Base-by-base conservation (phyloP, 2,329 filamentous ascomycete genomes). In the Microsporum canis region DNA sequence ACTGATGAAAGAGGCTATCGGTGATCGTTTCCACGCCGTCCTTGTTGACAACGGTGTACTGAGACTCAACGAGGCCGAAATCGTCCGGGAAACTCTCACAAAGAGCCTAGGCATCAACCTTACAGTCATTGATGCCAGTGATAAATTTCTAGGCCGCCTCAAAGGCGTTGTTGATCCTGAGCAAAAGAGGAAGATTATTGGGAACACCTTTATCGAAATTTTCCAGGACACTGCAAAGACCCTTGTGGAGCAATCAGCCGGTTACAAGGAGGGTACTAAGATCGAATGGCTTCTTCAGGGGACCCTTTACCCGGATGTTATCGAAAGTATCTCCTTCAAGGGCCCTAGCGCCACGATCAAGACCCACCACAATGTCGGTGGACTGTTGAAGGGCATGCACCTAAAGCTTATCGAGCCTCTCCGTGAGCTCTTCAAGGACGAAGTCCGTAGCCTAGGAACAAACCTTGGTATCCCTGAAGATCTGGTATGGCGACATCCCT, bases 221-320 rank as follows among this genome's bases (percentile, higher is more conserved):
- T 96, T 96, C 74, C 87, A 96, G 73, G 79, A 85, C 62, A 86
- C 91, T 71, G 91, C 88, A 31, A 82, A 82, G 68, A 80, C 83
- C 67, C 91, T 95, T 56, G 88, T 90, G 65, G 82, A 82, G 60
- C 84, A 80, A 33, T 88, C 88, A 0, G 82, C 84, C 64, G 79
- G 86, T 69, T 86, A 86, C 0, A 74, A 80, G 1, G 79, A 81
- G 60, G 85, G 84, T n/a, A 89, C 88, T 38, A 85, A 87, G 68
- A 87, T 96, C 43, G 84, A 89, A 68, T 96, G 84, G 81, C 88
- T 96, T 70, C 80, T 96, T 7, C 91, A 96, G 75, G 90, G 91
- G 17, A 94, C 89, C 6, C 79, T 94, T 29, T 92, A 90, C 45
- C 74, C 87, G 1, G 87, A 88, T 71, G 83, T 87, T 62, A 87